Base-by-base conservation (phyloP, 2,329 filamentous ascomycete species). In the Bipolaris zeicola region DNA sequence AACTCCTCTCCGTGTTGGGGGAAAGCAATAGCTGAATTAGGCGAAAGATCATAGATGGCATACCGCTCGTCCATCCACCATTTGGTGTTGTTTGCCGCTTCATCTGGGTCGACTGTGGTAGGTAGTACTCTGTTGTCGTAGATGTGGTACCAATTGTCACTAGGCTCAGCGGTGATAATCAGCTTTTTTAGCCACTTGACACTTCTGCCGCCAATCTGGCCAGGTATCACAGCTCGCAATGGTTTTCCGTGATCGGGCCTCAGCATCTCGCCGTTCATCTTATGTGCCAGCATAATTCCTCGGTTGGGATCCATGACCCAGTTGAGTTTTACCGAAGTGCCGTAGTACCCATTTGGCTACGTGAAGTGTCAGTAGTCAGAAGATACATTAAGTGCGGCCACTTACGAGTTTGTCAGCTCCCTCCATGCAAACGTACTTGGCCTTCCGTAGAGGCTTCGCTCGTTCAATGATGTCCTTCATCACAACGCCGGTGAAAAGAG, bases 121-220 rank as follows among this genome's bases (percentile, higher is more conserved):
- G 93, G 93, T 37, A 97, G 78, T 1, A 97, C 92, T 56, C 92
- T 82, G 72, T 97, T 97, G 74, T 97, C 93, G 75, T 95, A 93
- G 60, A 96, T 92, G 75, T 97, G 93, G 68, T 96, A 96, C 91
- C 92, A 96, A 70, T 96, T 96, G 61, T 94, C 89, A 70, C 92
- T 96, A 0, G 92, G 92, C 22, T 83, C 80, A 8, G 87, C 84
- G 0, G 92, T 94, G 48, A 97, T 76, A 41, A 92, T 89, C 58
- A 97, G 83, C 62, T 83, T 88, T 78, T 89, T 94, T 56, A 97
- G 74, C 93, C 93, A 97, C 76, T 97, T 97, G 31, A 97, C 92
- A 73, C 91, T 96, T 61, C 93, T 84, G 0, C 92, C 93, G 33
- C 93, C 93, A 60, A 97, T 96, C 74, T 96, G 92, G 0, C 93